Conservation (phyloP, 169 alveolate species). For the Eimeria maxima region DNA sequence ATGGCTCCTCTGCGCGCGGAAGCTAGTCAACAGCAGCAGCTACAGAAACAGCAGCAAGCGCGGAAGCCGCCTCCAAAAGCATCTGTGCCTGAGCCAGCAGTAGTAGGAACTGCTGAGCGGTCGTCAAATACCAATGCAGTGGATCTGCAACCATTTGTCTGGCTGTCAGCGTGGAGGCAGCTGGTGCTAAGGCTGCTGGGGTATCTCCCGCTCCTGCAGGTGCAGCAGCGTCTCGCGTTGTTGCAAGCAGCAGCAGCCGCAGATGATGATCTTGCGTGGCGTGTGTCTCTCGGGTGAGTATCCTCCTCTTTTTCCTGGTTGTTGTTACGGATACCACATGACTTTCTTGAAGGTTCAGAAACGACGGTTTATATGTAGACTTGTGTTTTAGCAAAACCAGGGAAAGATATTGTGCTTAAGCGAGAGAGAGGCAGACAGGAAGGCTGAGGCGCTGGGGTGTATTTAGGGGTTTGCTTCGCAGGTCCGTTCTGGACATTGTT, state of each 20-base stretch:
- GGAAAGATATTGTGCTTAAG: not conserved
- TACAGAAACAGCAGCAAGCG: slow-evolving; percentile 11
- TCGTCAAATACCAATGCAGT: not conserved
- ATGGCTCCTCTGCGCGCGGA: slow-evolving; percentile 16
- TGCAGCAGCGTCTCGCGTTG: slow-evolving; percentile 48
- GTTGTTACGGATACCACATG: too few relatives aligned
- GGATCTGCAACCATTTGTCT: slow-evolving; percentile 8
- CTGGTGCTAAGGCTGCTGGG: not conserved
- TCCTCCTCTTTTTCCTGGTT: not conserved
- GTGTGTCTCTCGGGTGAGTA: not conserved
- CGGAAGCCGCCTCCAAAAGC: not conserved
- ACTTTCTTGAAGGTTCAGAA: too few relatives aligned
- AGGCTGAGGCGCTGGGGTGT: too few relatives aligned
- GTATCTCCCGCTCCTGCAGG: slow-evolving; percentile 7
- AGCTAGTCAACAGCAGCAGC: slow-evolving; percentile 21
- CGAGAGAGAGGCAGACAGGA: too few relatives aligned
- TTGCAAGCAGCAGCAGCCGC: slow-evolving; percentile 55
- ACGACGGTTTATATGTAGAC: too few relatives aligned
- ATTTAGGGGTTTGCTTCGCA: not conserved
- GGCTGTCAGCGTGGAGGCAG: slow-evolving; percentile 56
- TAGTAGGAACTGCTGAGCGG: not conserved
- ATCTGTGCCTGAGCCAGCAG: not conserved
- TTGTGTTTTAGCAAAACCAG: too few relatives aligned
- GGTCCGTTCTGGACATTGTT: not conserved
- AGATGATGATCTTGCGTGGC: not conserved